Base-by-base conservation (phyloP, 2,329 filamentous ascomycete genomes). In the Fusarium nurragi region DNA sequence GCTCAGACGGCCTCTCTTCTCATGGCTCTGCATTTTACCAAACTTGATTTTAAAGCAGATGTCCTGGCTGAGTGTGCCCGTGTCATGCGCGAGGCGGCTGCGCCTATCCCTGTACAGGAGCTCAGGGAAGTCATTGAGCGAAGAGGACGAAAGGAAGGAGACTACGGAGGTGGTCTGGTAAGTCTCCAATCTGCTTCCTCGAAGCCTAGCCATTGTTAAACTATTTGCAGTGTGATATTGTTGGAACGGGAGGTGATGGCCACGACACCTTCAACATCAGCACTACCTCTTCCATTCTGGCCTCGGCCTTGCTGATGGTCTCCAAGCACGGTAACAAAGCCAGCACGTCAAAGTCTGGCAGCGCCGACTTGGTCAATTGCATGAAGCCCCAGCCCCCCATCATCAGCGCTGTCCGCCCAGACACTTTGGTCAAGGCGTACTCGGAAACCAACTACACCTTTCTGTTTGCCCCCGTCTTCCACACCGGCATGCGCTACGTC, bases 241-340 rank as follows among this genome's bases (percentile, higher is more conserved):
- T 99, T 57, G 95, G 95, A 69, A 99, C 95, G 9, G 95, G 95
- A 68, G 95, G 95, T 74, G 95, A 99, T 80, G 90, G 91, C 19
- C 94, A 98, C 83, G 93, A 97, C 77, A 99, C 95, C 30, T 99
- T 97, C 87, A 99, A 99, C 78, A 94, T 99, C 76, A 95, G 91
- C 70, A 99, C 95, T 6, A 97, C 95, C 8, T 88, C 95, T 4
- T 97, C 93, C 18, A 97, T 99, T 74, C 83, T 99, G 45, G 93
- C 92, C 43, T 96, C 93, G 7, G 88, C 93, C 6, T 82, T 96
- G 25, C 86, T 99, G 32, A 84, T 96, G 71, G 85, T 97, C 55
- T 92, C 91, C 67, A 99, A 99, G 81, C 95, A 99, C 79, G 95
- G 95, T 66, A 99, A 99, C 82, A 90, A 91, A 68, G 94, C 95